Conservation (phyloP, 116 monocot genomes). For the Trichopus zeylanicus region DNA sequence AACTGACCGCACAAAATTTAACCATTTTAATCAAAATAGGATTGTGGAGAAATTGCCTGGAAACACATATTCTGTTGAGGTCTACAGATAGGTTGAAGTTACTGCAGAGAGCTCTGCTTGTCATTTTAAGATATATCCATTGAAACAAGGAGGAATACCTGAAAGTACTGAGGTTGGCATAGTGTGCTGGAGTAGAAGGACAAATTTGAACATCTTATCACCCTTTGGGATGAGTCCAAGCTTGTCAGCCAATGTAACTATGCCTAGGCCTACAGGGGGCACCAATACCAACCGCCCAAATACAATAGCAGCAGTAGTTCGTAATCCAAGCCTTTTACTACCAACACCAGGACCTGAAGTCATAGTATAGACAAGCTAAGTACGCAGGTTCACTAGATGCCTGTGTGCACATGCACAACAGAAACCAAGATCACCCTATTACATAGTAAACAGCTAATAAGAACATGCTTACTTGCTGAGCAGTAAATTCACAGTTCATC, state of each 20-base stretch:
- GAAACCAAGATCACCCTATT: too few species aligned
- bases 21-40: too few species aligned
- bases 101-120: background rate
- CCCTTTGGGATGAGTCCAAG: conserved; percentile 59
- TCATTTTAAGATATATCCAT: background rate
- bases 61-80: too few species aligned
- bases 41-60: too few species aligned
- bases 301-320: conserved; percentile 59
- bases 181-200: conserved; percentile 76
- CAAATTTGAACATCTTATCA: conserved; percentile 87
- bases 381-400: too few species aligned
- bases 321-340: conserved; percentile 55
- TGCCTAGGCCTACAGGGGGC: conserved; percentile 65
- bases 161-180: conserved; percentile 92
- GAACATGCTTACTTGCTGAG: too few species aligned
- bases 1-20: too few species aligned
- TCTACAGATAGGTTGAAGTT: too few species aligned
- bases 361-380: background rate
- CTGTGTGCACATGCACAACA: too few species aligned
- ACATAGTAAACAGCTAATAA: too few species aligned
- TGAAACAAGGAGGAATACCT: conserved; percentile 18
- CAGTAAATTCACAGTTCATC: too few species aligned
- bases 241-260: conserved; percentile 68
- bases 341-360: conserved; percentile 56
- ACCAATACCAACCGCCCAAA: conserved; percentile 59